Percentiles rank a stretch among this genome's conserved stretches.
These are phyloP conservation scores for Daedalea quercina DNA, from an alignment of 768 basidiomycete species.

Conservation along the genomic window DNA sequence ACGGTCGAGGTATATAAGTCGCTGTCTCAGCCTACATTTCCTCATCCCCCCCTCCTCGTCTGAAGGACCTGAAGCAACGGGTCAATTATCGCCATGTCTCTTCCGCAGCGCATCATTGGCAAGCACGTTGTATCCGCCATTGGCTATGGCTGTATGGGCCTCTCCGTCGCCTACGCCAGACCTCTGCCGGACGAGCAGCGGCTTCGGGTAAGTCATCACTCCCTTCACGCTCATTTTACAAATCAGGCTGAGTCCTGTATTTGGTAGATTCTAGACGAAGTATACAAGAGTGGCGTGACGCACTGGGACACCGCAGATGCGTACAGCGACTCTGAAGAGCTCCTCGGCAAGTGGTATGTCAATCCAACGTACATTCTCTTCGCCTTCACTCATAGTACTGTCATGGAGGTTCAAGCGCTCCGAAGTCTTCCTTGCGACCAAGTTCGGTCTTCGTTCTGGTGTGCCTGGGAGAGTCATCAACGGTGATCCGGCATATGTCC, in stretches of 20 bases:
- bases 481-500: slow-evolving; percentile 36
- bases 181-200: slow-evolving; percentile 47
- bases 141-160: slow-evolving; percentile 57
- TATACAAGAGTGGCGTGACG: slow-evolving; percentile 21
- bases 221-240: slow-evolving; percentile 13
- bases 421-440: slow-evolving; percentile 57
- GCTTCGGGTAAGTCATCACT: slow-evolving; percentile 35
- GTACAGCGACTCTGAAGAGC: slow-evolving; percentile 34
- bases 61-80: too few species aligned
- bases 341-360: slow-evolving; percentile 7
- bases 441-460: slow-evolving; percentile 34
- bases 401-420: too few species aligned
- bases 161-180: slow-evolving; percentile 41
- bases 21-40: too few species aligned
- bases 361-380: too few species aligned
- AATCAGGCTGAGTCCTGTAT: neutral
- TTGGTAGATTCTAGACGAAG: slow-evolving; percentile 34
- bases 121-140: slow-evolving; percentile 39
- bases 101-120: slow-evolving; percentile 40
- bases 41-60: too few species aligned
- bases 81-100: slow-evolving; percentile 10
- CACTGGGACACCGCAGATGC: slow-evolving; percentile 39
- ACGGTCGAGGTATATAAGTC: too few species aligned
- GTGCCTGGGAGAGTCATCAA: slow-evolving; percentile 14
- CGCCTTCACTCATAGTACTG: slow-evolving; percentile 7